phyloP scores from a whole-genome alignment of 2,329 filamentous ascomycete genomes.

The Dactylellina parvicollis region DNA sequence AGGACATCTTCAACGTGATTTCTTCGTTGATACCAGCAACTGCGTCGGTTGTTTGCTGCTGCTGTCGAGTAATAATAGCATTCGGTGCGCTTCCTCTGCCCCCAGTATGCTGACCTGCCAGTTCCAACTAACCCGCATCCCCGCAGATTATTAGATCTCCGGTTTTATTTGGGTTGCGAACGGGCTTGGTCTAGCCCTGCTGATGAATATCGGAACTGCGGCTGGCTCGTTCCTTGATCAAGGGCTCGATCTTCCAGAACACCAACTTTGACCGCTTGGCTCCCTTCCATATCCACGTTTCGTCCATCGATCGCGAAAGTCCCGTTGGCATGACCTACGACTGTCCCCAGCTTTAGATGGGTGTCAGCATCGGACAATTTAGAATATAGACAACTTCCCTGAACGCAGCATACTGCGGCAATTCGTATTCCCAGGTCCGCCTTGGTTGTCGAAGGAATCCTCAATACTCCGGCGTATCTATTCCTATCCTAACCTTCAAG shows the following conservation, averaged over 20 bases:
- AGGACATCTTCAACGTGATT: conserved; percentile 30
- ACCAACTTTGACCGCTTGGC: conserved; percentile 36
- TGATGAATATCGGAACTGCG: conserved; percentile 47
- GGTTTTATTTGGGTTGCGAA: conserved; percentile 36
- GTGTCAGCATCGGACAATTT: conserved; percentile 31
- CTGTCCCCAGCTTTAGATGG: conserved; percentile 36
- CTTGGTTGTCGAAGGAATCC: conserved; percentile 34
- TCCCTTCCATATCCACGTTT: conserved; percentile 45
- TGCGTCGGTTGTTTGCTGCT: neutral
- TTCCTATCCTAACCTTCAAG: conserved; percentile 26
- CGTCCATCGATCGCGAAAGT: conserved; percentile 38
- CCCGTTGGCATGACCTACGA: conserved; percentile 44
- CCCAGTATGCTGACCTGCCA: conserved; percentile 17
- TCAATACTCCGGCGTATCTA: conserved; percentile 27
- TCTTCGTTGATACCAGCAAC: conserved; percentile 3
- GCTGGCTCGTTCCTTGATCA: conserved; percentile 52
- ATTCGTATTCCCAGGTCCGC: conserved; percentile 41
- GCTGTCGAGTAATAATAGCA: conserved; percentile 26
- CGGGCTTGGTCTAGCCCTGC: conserved; percentile 47
- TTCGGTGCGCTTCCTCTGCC: conserved; percentile 35
- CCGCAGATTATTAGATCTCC: conserved; percentile 42
- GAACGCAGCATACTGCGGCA: conserved; percentile 30
- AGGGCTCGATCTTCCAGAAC: conserved; percentile 52
- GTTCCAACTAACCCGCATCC: conserved; percentile 33
- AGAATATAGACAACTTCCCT: conserved; percentile 27